Conservation (phyloP, 1,284 basidiomycete species). For the Ceratobasidium sp. region DNA sequence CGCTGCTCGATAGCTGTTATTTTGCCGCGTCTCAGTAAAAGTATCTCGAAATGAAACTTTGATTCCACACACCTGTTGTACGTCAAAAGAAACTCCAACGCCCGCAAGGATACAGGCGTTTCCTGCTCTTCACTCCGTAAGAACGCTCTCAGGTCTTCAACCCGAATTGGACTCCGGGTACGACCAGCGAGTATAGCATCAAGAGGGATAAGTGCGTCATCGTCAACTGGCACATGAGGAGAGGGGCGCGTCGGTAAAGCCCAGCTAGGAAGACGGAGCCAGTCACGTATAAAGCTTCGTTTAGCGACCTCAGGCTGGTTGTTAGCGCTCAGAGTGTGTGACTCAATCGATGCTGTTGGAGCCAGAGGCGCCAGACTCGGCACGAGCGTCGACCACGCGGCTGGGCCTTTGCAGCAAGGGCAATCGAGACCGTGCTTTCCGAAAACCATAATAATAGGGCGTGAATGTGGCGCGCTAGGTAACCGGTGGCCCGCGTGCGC, state of each 20-base stretch:
- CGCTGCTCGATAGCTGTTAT: constrained; percentile 39
- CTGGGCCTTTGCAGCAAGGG: constrained; percentile 32
- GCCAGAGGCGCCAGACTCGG: constrained; percentile 25
- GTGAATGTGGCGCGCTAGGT: neutral
- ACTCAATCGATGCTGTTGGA: constrained; percentile 27
- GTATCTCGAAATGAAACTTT: neutral
- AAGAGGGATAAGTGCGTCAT: constrained; percentile 23
- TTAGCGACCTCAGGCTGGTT: constrained; percentile 33
- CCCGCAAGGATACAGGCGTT: neutral
- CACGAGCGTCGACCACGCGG: constrained; percentile 34
- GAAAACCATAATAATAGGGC: constrained; percentile 12
- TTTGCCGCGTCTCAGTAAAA: neutral
- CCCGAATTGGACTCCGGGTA: constrained; percentile 42
- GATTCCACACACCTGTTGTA: constrained; percentile 40
- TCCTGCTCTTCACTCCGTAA: constrained; percentile 22
- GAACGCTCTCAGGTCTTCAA: constrained; percentile 42
- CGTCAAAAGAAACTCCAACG: constrained; percentile 43
- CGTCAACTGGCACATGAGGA: neutral
- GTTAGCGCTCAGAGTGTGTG: constrained; percentile 27
- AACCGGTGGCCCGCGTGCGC: neutral
- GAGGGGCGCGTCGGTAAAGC: constrained; percentile 20
- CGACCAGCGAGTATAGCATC: constrained; percentile 41
- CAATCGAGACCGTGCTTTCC: constrained; percentile 15
- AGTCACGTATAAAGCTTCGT: constrained; percentile 20
- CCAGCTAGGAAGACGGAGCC: constrained; percentile 37